A percentile compares a stretch with the other conserved stretches of the same genome.
phyloP scores from a whole-genome alignment of 2,329 filamentous ascomycete genomes.

The Ophiostoma triangulosporum region DNA sequence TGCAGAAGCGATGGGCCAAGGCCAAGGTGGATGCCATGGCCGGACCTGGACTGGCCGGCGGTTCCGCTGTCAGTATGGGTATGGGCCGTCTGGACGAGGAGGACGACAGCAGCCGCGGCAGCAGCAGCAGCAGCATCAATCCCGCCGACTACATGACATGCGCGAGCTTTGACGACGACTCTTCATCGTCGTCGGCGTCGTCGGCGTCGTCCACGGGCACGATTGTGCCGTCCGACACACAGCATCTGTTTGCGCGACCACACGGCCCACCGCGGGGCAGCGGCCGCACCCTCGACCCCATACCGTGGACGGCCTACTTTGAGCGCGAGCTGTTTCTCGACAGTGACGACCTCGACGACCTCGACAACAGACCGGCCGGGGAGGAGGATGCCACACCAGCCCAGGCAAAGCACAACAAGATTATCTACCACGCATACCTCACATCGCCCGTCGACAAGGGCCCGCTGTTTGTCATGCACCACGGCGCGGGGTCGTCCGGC shows the following conservation, averaged over 20 bases:
- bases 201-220: slow-evolving; percentile 90
- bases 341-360: slow-evolving; percentile 26
- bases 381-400: neutral
- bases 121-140: slow-evolving; percentile 20
- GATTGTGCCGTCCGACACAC: slow-evolving; percentile 64
- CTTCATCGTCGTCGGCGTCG: slow-evolving; percentile 51
- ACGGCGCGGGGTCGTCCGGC: slow-evolving; percentile 86
- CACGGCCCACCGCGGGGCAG: slow-evolving; percentile 36
- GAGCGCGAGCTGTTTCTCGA: slow-evolving; percentile 70
- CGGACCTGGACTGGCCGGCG: neutral
- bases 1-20: slow-evolving; percentile 22
- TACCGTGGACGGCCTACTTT: slow-evolving; percentile 85
- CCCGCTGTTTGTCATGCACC: slow-evolving; percentile 84
- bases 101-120: slow-evolving; percentile 29
- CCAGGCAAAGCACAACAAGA: neutral
- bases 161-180: neutral
- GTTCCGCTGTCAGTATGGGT: neutral
- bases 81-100: slow-evolving; percentile 34
- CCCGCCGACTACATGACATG: slow-evolving; percentile 41
- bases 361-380: neutral
- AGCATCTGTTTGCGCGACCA: slow-evolving; percentile 59
- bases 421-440: slow-evolving; percentile 74
- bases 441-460: slow-evolving; percentile 64
- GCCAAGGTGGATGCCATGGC: slow-evolving; percentile 15
- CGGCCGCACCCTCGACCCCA: slow-evolving; percentile 46